Evolutionary conservation across 2,329 filamentous ascomycete genomes (phyloP).

Genomic region (Aspergillus floridensis): DNA sequence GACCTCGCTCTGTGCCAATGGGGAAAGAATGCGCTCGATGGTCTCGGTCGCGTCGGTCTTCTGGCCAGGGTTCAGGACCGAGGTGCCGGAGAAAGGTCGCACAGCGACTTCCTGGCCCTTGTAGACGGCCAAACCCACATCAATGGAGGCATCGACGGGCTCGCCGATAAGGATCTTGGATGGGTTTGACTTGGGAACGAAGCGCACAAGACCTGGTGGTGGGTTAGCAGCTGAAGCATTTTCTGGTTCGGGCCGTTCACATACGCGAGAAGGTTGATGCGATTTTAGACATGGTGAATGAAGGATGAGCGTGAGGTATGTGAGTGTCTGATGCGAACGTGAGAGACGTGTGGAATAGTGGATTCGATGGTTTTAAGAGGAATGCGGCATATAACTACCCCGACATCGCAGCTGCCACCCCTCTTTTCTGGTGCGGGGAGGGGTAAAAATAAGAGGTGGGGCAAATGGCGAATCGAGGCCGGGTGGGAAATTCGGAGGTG

Average conservation of each 20-base stretch:
- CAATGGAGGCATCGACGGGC: conserved; percentile 51
- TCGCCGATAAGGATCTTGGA: conserved; percentile 56
- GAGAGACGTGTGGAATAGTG: not conserved
- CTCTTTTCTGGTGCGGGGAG: conserved; percentile 1
- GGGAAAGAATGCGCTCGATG: conserved; percentile 50
- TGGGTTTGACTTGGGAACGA: conserved; percentile 53
- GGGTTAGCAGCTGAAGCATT: not conserved
- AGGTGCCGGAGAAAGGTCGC: conserved; percentile 57
- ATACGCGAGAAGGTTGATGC: conserved; percentile 39
- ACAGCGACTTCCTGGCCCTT: conserved; percentile 57
- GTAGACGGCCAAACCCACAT: conserved; percentile 58
- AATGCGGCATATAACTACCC: conserved; percentile 26
- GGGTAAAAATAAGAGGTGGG: not conserved
- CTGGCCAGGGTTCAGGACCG: conserved; percentile 55
- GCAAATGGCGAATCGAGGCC: not conserved
- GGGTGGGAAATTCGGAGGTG: not conserved
- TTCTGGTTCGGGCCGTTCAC: conserved; percentile 1
- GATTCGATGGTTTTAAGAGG: conserved; percentile 1
- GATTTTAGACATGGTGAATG: conserved; percentile 32
- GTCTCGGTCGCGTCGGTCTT: conserved; percentile 45
- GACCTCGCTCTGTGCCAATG: conserved; percentile 49
- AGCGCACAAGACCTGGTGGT: conserved; percentile 57
- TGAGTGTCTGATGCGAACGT: not conserved
- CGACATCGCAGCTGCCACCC: conserved; percentile 12
- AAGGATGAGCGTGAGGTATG: not conserved